A percentile compares a stretch with the other conserved stretches of the same genome.
Evolutionary conservation across 148 eudicot species (phyloP).

Genomic region (Pouteria glomerata): DNA sequence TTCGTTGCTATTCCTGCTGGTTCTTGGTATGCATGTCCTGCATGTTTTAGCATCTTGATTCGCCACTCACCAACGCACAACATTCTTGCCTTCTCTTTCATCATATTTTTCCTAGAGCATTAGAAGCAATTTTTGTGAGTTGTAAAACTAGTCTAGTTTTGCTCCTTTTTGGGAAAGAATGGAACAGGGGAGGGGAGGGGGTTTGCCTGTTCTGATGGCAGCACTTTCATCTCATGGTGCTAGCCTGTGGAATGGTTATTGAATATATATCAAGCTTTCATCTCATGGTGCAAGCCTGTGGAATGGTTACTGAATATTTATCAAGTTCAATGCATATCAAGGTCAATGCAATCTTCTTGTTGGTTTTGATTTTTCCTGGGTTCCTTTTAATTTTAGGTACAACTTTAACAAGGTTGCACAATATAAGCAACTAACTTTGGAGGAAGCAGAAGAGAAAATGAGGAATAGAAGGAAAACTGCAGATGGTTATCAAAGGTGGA

Average conservation of each 20-base stretch:
- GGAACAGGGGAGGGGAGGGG: not conserved
- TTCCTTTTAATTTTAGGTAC: constrained; percentile 47
- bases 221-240: not conserved
- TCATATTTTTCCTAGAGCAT: not conserved
- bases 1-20: constrained; percentile 92
- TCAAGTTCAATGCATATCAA: too few species aligned
- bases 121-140: not conserved
- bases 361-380: not conserved
- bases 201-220: not conserved
- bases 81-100: not conserved
- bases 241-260: not conserved
- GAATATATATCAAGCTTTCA: not conserved
- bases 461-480: constrained; percentile 90
- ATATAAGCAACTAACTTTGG: constrained; percentile 91
- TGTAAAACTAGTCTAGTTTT: not conserved
- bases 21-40: constrained; percentile 57
- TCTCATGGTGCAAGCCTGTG: not conserved
- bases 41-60: not conserved
- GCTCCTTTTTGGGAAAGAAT: not conserved
- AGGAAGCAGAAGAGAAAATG: constrained; percentile 98
- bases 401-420: constrained; percentile 96
- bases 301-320: not conserved
- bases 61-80: not conserved
- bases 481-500: constrained; percentile 93
- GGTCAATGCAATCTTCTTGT: not conserved